Conservation (phyloP, 441 rosid genomes). For the Viola pubescens region DNA sequence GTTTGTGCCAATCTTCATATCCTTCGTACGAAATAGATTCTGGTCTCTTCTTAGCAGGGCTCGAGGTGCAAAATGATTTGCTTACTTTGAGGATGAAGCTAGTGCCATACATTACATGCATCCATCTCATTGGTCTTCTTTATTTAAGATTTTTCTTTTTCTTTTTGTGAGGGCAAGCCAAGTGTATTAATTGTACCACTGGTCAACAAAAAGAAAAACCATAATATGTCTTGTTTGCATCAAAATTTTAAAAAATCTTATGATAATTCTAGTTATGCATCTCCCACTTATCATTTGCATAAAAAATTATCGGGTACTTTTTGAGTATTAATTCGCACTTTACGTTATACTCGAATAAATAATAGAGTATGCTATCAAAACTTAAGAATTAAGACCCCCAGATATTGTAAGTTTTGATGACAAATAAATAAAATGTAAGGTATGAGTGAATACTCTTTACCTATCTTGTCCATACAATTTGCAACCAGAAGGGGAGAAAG, state of each 20-base stretch:
- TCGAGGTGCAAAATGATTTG: conserved; percentile 26
- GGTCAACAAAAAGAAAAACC: not conserved
- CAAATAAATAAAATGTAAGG: too few species aligned
- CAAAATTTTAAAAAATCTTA: not conserved
- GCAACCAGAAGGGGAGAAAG: too few species aligned
- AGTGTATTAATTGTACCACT: not conserved
- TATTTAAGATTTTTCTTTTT: not conserved
- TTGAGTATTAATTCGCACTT: too few species aligned
- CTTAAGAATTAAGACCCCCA: too few species aligned
- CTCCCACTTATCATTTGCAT: too few species aligned
- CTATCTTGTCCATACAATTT: too few species aligned
- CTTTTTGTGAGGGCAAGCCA: conserved; percentile 10
- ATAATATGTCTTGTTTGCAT: conserved; percentile 10
- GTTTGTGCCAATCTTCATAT: conserved; percentile 20
- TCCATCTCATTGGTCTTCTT: not conserved
- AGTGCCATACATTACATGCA: not conserved
- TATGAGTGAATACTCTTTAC: too few species aligned
- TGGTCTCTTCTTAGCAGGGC: conserved; percentile 22
- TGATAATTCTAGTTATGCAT: too few species aligned
- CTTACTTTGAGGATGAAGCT: conserved; percentile 4
- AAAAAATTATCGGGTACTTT: too few species aligned
- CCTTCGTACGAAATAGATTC: conserved; percentile 29
- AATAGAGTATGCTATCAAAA: too few species aligned
- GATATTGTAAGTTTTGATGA: too few species aligned
- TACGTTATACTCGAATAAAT: too few species aligned